A percentile compares a stretch with the other conserved stretches of the same genome.
These are phyloP conservation scores for Tetradesmus obliquus DNA, from an alignment of 139 green algal genomes.

Conservation along the genomic window DNA sequence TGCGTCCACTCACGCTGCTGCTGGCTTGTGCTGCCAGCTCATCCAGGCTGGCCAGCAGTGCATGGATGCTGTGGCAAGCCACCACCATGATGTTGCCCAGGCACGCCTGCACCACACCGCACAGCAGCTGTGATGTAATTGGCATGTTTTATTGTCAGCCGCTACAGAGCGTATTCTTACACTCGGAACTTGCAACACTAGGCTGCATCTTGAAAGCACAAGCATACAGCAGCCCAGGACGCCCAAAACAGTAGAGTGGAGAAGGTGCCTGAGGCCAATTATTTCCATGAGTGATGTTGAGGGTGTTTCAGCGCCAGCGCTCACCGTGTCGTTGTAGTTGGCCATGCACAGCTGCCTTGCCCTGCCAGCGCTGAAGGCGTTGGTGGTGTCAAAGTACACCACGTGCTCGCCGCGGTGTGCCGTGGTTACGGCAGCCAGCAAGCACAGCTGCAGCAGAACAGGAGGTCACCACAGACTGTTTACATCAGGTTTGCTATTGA, in stretches of 20 bases:
- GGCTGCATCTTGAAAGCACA: too few species aligned
- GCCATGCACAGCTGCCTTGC: not conserved
- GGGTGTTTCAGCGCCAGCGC: not conserved
- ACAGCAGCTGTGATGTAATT: not conserved
- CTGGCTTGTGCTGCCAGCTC: constrained; percentile 13
- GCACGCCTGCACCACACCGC: constrained; percentile 8
- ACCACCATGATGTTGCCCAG: constrained; percentile 18
- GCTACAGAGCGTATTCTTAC: too few species aligned
- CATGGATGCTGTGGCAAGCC: constrained; percentile 28
- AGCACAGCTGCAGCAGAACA: constrained; percentile 55
- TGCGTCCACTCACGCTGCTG: not conserved
- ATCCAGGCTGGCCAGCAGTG: constrained; percentile 21
- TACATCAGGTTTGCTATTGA: not conserved
- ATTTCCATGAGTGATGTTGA: too few species aligned
- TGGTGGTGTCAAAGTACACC: constrained; percentile 66
- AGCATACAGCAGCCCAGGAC: too few species aligned
- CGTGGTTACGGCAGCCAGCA: constrained; percentile 44
- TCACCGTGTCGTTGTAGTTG: not conserved
- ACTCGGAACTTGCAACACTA: too few species aligned
- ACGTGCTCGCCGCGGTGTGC: constrained; percentile 53
- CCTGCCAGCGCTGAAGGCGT: constrained; percentile 50
- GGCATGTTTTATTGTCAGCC: not conserved
- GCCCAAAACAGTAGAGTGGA: too few species aligned
- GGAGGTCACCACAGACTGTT: not conserved
- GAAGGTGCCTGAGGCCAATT: too few species aligned